Percentiles rank a stretch among this genome's conserved stretches.
Evolutionary conservation across 2,329 filamentous ascomycete genomes (phyloP).

Genomic region (Verticillium nubilum): DNA sequence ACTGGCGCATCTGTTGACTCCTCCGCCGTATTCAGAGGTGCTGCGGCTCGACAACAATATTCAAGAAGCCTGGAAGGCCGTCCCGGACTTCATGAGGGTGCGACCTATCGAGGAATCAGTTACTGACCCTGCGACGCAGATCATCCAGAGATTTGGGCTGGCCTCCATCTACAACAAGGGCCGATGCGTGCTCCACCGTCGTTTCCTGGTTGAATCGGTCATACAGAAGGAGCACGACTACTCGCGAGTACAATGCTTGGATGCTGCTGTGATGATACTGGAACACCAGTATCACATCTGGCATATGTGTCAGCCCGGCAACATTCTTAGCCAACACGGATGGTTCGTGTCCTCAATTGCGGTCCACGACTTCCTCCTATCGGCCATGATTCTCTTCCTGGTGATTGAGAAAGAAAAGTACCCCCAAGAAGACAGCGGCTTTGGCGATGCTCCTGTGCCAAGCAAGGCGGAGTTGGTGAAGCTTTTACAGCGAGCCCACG

Average conservation of each 20-base stretch:
- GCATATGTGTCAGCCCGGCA: conserved; percentile 45
- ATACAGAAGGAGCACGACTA: conserved; percentile 41
- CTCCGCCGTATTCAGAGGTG: conserved; percentile 43
- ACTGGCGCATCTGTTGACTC: conserved; percentile 41
- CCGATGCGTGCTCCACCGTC: conserved; percentile 50
- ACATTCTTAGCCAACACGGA: conserved; percentile 42
- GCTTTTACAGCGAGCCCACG: conserved; percentile 34
- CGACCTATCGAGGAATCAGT: conserved; percentile 42
- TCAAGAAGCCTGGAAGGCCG: conserved; percentile 34
- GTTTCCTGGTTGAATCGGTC: conserved; percentile 40
- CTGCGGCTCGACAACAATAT: conserved; percentile 40
- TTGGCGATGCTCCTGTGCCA: conserved; percentile 15
- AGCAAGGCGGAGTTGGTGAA: conserved; percentile 32
- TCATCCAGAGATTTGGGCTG: conserved; percentile 50
- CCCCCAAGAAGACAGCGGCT: conserved; percentile 2
- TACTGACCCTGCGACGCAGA: conserved; percentile 36
- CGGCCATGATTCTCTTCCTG: conserved; percentile 55
- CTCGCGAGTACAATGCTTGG: conserved; percentile 44
- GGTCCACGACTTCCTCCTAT: conserved; percentile 57
- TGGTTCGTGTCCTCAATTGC: conserved; percentile 55
- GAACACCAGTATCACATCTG: conserved; percentile 41
- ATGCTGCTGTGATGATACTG: conserved; percentile 42
- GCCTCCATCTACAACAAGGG: conserved; percentile 48
- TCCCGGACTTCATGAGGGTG: conserved; percentile 44
- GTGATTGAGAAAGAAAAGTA: conserved; percentile 34